Evolutionary conservation across 495 filamentous ascomycete species (phyloP).

Genomic region (Hamigera avellanea): DNA sequence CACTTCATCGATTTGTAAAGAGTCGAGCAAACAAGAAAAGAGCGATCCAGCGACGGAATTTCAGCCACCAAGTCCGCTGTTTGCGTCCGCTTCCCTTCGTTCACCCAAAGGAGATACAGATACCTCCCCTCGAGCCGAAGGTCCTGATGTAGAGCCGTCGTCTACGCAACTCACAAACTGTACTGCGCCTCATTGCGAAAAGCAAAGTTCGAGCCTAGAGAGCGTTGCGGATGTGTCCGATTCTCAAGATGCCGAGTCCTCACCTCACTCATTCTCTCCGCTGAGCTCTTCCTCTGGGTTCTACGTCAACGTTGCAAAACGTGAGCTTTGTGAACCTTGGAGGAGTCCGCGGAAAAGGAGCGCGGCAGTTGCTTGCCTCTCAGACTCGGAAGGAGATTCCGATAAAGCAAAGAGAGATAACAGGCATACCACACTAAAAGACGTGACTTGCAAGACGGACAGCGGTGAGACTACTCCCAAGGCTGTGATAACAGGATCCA

Average conservation of each 20-base stretch:
- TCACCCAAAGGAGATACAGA: not conserved
- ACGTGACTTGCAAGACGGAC: not conserved
- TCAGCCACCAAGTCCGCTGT: constrained; percentile 11
- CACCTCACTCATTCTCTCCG: not conserved
- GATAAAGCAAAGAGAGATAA: constrained; percentile 1
- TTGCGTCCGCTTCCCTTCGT: constrained; percentile 6
- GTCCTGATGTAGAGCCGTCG: not conserved
- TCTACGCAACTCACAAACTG: too few relatives aligned
- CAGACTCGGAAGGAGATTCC: constrained; percentile 11
- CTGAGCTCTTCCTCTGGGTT: not conserved
- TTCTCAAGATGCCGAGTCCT: not conserved
- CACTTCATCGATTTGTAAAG: constrained; percentile 3
- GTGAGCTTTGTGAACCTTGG: not conserved
- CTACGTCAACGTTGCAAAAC: constrained; percentile 2
- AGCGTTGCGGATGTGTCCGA: too few relatives aligned
- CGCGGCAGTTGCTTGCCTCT: constrained; percentile 15
- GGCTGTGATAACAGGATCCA: not conserved
- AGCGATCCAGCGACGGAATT: not conserved
- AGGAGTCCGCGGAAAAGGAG: constrained; percentile 13
- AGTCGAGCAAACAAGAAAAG: not conserved
- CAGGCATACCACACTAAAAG: not conserved
- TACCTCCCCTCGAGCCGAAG: not conserved
- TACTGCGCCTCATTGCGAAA: too few relatives aligned
- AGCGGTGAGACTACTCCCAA: not conserved
- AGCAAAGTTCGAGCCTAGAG: too few relatives aligned